Percentiles rank a stretch among this genome's conserved stretches.
Conservation (phyloP, 2,329 filamentous ascomycete genomes). For the Balansia obtecta region DNA sequence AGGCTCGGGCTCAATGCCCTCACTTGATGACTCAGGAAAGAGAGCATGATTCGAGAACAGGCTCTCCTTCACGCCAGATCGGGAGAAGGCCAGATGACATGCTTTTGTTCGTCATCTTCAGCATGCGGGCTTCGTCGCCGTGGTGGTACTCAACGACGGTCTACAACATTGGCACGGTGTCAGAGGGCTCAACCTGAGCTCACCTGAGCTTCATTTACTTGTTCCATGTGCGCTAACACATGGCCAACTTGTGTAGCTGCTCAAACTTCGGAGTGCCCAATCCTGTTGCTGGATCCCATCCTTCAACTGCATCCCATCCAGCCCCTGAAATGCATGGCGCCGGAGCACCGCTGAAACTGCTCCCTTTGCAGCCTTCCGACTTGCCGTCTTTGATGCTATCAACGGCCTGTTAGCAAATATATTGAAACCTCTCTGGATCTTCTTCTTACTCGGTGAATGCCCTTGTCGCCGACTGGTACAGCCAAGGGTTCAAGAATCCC, state of each 20-base stretch:
- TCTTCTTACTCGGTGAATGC: conserved; percentile 24
- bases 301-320: conserved; percentile 9
- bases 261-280: conserved; percentile 33
- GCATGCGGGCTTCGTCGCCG: conserved; percentile 27
- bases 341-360: conserved; percentile 12
- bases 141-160: conserved; percentile 26
- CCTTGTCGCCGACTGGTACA: conserved; percentile 29
- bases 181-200: background rate
- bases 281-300: conserved; percentile 29
- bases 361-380: conserved; percentile 19
- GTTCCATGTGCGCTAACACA: background rate
- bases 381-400: conserved; percentile 23
- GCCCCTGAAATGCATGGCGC: conserved; percentile 12
- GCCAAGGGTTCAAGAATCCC: conserved; percentile 51
- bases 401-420: conserved; percentile 2
- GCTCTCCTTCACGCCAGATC: conserved; percentile 30
- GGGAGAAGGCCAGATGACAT: conserved; percentile 22
- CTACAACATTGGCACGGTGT: conserved; percentile 11
- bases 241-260: conserved; percentile 15
- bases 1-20: conserved; percentile 29
- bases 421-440: background rate
- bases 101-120: conserved; percentile 27
- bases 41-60: conserved; percentile 27
- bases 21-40: conserved; percentile 34
- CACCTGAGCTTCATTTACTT: background rate